A percentile compares a stretch with the other conserved stretches of the same genome.
These are phyloP conservation scores for Avena sativa DNA, from an alignment of 176 grass and related monocot species.

Conservation along the genomic window DNA sequence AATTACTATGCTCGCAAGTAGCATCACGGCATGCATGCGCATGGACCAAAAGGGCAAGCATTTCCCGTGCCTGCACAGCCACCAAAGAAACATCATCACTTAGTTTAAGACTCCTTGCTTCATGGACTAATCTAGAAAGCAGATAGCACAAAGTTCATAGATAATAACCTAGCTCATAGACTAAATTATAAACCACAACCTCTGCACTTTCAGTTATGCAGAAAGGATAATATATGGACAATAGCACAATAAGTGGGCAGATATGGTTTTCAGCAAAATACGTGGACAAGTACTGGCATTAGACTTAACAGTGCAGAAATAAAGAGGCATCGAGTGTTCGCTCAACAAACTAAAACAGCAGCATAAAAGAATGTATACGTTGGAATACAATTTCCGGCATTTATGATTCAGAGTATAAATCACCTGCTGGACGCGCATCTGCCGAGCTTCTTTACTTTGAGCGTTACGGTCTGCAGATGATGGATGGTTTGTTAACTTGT, in stretches of 20 bases:
- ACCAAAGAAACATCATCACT: slow-evolving; percentile 16
- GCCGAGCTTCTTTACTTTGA: slow-evolving; percentile 75
- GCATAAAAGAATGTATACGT: neutral
- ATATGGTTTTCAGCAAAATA: slow-evolving; percentile 1
- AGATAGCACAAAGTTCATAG: slow-evolving; percentile 7
- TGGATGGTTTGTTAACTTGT: slow-evolving; percentile 71
- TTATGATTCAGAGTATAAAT: slow-evolving; percentile 5
- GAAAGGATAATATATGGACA: slow-evolving; percentile 17
- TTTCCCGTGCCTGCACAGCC: slow-evolving; percentile 45
- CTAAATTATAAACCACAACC: slow-evolving; percentile 29
- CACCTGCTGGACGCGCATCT: slow-evolving; percentile 65
- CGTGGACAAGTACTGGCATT: slow-evolving; percentile 3
- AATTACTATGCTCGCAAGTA: slow-evolving; percentile 52
- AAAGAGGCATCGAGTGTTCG: slow-evolving; percentile 1
- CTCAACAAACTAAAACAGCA: neutral
- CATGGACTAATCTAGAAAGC: slow-evolving; percentile 5
- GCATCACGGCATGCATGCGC: slow-evolving; percentile 31
- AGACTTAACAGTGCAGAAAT: slow-evolving; percentile 14
- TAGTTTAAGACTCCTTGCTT: slow-evolving; percentile 12
- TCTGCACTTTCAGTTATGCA: neutral
- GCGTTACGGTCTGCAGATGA: slow-evolving; percentile 57
- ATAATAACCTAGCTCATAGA: neutral
- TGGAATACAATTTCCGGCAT: neutral
- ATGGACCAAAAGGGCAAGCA: slow-evolving; percentile 54
- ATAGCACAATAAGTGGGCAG: neutral